Percentiles rank a stretch among this genome's conserved stretches.
phyloP scores from a whole-genome alignment of 2,329 filamentous ascomycete genomes.

The Ophiostoma perfectum region DNA sequence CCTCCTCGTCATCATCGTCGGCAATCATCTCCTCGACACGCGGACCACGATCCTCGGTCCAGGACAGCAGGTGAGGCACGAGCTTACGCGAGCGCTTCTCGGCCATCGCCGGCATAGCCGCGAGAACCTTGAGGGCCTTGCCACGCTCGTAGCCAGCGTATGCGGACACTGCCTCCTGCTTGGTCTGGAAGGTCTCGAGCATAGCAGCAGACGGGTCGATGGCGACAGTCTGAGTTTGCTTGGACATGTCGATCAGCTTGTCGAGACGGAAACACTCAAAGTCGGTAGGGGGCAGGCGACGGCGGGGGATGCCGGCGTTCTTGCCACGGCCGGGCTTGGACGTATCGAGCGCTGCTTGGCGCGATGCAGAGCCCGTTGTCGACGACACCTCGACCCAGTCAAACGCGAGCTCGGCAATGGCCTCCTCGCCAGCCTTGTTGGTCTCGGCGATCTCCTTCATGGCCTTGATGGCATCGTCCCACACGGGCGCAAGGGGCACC shows the following conservation, averaged over 20 bases:
- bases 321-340: not conserved
- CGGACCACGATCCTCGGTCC: constrained; percentile 53
- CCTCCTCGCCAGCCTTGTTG: constrained; percentile 61
- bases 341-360: constrained; percentile 37
- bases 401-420: constrained; percentile 67
- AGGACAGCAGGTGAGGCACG: constrained; percentile 78
- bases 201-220: constrained; percentile 54
- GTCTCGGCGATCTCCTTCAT: constrained; percentile 68
- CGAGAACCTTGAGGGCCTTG: constrained; percentile 74
- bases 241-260: constrained; percentile 50
- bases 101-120: constrained; percentile 66
- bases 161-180: constrained; percentile 51
- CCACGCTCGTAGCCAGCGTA: constrained; percentile 57
- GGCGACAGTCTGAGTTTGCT: constrained; percentile 48
- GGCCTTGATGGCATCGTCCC: constrained; percentile 75
- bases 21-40: constrained; percentile 17
- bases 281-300: constrained; percentile 52
- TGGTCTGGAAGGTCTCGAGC: constrained; percentile 57
- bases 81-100: constrained; percentile 81
- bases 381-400: constrained; percentile 65
- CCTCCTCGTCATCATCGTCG: constrained; percentile 39
- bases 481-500: constrained; percentile 75
- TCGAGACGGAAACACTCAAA: constrained; percentile 80
- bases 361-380: constrained; percentile 45
- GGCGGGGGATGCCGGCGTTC: constrained; percentile 25